These are phyloP conservation scores for Talaromyces borbonicus DNA, from an alignment of 495 filamentous ascomycete genomes.

Conservation along the genomic window DNA sequence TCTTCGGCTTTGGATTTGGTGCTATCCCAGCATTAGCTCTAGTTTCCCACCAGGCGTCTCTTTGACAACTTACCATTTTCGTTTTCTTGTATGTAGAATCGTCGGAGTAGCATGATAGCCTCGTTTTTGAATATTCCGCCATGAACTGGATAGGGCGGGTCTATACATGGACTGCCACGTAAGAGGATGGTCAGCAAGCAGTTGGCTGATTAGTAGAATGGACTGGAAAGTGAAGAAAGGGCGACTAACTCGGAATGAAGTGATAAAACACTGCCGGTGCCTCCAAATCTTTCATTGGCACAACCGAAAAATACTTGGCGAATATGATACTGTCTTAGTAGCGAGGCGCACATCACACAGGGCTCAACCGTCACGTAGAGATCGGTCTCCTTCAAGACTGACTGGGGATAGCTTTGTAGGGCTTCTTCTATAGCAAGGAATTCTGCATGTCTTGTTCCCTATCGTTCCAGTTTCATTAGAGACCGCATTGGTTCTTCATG, in stretches of 20 bases:
- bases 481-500: neutral
- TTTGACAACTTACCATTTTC: conserved; percentile 50
- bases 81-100: conserved; percentile 97
- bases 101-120: conserved; percentile 78
- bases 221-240: neutral
- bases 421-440: conserved; percentile 70
- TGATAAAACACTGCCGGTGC: conserved; percentile 81
- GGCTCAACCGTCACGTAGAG: conserved; percentile 97
- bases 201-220: neutral
- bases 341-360: conserved; percentile 96
- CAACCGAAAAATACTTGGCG: conserved; percentile 88
- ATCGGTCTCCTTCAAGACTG: conserved; percentile 57
- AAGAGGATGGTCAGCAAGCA: conserved; percentile 5
- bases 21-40: conserved; percentile 26
- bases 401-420: conserved; percentile 44
- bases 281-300: conserved; percentile 90
- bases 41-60: neutral
- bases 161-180: conserved; percentile 42
- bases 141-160: conserved; percentile 62
- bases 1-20: conserved; percentile 51
- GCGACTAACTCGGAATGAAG: conserved; percentile 62
- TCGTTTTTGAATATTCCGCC: conserved; percentile 81
- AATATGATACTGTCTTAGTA: conserved; percentile 74
- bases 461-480: conserved; percentile 9
- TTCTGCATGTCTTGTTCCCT: conserved; percentile 92